Evolutionary conservation across 2,329 filamentous ascomycete genomes (phyloP).

Genomic region (Hysterium pulicare): DNA sequence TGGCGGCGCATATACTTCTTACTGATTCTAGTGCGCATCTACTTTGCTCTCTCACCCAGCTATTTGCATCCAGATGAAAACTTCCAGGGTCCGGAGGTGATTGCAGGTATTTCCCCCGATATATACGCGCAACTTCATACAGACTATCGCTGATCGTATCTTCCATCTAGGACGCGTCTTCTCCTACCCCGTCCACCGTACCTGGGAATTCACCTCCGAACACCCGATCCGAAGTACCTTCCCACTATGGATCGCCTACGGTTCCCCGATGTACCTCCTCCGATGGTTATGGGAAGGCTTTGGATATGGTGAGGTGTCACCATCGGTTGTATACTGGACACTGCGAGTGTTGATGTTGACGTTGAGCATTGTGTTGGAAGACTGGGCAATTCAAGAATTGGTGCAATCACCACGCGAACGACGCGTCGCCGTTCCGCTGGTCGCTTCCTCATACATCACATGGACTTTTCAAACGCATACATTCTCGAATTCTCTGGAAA

Average conservation of each 20-base stretch:
- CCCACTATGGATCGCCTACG: constrained; percentile 93
- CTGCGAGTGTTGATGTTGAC: constrained; percentile 88
- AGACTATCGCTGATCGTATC: constrained; percentile 8
- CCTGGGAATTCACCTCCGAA: constrained; percentile 93
- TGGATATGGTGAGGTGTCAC: constrained; percentile 73
- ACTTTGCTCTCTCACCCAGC: constrained; percentile 90
- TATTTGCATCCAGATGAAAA: constrained; percentile 99
- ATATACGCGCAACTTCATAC: not conserved
- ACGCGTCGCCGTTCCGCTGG: constrained; percentile 72
- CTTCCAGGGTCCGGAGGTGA: constrained; percentile 96
- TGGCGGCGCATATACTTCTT: constrained; percentile 88
- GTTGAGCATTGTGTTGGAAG: constrained; percentile 91
- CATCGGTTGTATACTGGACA: constrained; percentile 86
- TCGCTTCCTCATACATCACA: constrained; percentile 95
- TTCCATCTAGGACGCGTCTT: constrained; percentile 74
- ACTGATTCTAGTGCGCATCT: constrained; percentile 81
- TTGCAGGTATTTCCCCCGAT: constrained; percentile 64
- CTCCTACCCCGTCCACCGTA: constrained; percentile 80
- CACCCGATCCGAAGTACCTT: constrained; percentile 93
- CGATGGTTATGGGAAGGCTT: constrained; percentile 91
- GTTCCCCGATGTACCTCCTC: constrained; percentile 85
- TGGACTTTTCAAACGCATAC: constrained; percentile 99
- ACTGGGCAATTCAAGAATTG: constrained; percentile 95
- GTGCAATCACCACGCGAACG: constrained; percentile 70
- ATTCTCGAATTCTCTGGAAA: constrained; percentile 97